Conservation (phyloP, 805 yeast genomes). For the Starmerella asiatica region DNA sequence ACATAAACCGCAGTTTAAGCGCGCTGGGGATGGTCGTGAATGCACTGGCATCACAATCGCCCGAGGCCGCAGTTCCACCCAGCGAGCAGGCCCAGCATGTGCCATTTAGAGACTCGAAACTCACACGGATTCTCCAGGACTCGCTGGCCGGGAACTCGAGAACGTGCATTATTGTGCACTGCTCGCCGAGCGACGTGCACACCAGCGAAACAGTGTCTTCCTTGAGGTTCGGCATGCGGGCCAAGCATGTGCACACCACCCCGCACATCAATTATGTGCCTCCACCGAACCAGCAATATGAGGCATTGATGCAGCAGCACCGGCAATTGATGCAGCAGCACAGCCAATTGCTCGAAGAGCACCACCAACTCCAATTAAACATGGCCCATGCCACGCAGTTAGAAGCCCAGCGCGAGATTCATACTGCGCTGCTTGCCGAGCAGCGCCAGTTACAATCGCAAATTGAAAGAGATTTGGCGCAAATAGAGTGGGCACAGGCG, state of each 20-base stretch:
- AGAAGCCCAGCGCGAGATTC: neutral
- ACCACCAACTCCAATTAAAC: neutral
- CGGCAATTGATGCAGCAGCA: constrained; percentile 1
- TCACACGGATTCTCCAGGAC: constrained; percentile 65
- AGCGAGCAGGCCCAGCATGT: constrained; percentile 36
- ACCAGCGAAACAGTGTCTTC: constrained; percentile 57
- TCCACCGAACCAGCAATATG: neutral
- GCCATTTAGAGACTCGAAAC: constrained; percentile 66
- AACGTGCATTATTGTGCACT: constrained; percentile 58
- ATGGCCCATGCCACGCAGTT: neutral
- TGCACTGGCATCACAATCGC: constrained; percentile 54
- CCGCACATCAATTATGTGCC: constrained; percentile 40
- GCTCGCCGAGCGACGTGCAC: constrained; percentile 49
- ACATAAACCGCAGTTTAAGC: constrained; percentile 64
- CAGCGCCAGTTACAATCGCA: neutral
- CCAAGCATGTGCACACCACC: constrained; percentile 51
- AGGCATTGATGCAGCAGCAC: constrained; percentile 1
- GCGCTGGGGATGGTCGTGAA: constrained; percentile 71
- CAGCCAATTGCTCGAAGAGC: neutral
- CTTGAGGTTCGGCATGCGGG: constrained; percentile 59
- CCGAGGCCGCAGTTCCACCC: neutral
- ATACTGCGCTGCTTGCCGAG: neutral
- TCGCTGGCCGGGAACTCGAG: constrained; percentile 73
- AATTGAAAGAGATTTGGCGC: neutral
- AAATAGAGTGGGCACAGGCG: neutral